Evolutionary conservation across 2,329 filamentous ascomycete species (phyloP).

Genomic region (Pyricularia grisea): DNA sequence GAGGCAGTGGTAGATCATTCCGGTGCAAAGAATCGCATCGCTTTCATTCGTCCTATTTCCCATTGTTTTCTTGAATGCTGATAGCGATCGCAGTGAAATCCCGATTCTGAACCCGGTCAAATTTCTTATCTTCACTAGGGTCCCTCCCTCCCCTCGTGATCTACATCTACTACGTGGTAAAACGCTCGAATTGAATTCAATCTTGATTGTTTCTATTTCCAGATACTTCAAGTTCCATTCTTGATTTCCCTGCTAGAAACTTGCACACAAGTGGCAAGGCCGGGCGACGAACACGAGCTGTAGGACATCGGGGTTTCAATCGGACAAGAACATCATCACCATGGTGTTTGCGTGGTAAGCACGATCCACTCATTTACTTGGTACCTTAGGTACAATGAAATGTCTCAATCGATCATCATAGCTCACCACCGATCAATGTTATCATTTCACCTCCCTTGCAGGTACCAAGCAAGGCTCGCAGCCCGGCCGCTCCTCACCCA

Average conservation of each 20-base stretch:
- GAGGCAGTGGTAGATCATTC: not conserved
- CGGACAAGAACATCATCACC: not conserved
- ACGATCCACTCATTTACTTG: not conserved
- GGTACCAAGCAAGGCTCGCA: constrained; percentile 82
- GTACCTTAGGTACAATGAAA: not conserved
- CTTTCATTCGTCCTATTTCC: not conserved
- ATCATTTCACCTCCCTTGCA: constrained; percentile 19
- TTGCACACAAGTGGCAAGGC: not conserved
- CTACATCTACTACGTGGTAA: not conserved
- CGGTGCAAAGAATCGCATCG: not conserved
- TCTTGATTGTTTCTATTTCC: not conserved
- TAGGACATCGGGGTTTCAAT: not conserved
- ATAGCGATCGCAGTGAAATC: not conserved
- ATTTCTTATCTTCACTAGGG: not conserved
- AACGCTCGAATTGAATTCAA: not conserved
- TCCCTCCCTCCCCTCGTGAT: not conserved
- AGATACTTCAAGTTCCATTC: not conserved
- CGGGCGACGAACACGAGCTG: not conserved
- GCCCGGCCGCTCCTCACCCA: constrained; percentile 81
- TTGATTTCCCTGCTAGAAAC: not conserved
- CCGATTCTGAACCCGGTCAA: not conserved
- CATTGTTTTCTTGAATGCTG: not conserved
- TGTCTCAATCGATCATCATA: not conserved
- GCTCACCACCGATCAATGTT: not conserved
- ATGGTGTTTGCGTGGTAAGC: constrained; percentile 3